Evolutionary conservation across 2,329 filamentous ascomycete species (phyloP), one percentile per base, ranked within the genome.

Genomic region (Ramularia endophylla): DNA sequence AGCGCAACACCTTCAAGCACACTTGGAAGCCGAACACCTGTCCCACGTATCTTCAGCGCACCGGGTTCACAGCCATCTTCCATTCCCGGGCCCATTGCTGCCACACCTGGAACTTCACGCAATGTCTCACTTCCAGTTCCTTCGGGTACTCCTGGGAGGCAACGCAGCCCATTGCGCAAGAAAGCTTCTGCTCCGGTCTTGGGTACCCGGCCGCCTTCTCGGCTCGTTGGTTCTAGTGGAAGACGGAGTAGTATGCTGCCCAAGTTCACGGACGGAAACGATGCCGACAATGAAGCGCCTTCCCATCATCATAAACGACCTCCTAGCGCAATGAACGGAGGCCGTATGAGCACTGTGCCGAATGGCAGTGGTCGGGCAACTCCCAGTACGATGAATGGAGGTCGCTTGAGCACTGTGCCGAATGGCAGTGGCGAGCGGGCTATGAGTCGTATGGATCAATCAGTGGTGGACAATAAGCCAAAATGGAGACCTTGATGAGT

Each of bases 281-380:
- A 60, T 28, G 56, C 56, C 7, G 58, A 61, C 22, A 55, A 44
- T 15, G 54, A 58, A 27, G 46, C 48, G 16, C 54, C 52, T 3
- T 25, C 41, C n/a, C n/a, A n/a, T 5, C 49, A 52, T 32, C 50
- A 54, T 38, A 46, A 39, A 27, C 16, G 30, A 19, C 15, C 22
- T 25, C 22, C 22, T 6, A 34, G 32, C 8, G 17, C 16, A 13
- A 13, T 5, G 11, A 28, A 5, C 27, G 2, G 27, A 28, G 27
- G 5, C 27, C 27, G 3, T 28, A 9, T 28, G 13, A 13, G 11
- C 27, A 13, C 27, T 28, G 4, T 28, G n/a, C n/a, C n/a, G n/a
- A 32, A 17, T 16, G 6, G 30, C 3, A 8, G n/a, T 5, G 13
- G n/a, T 15, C 6, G 45, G 16, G 35, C 51, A 22, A 40, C 53